Evolutionary conservation across 116 monocot genomes (phyloP), one percentile per base, ranked within the genome.

Genomic region (Trichopus zeylanicus): DNA sequence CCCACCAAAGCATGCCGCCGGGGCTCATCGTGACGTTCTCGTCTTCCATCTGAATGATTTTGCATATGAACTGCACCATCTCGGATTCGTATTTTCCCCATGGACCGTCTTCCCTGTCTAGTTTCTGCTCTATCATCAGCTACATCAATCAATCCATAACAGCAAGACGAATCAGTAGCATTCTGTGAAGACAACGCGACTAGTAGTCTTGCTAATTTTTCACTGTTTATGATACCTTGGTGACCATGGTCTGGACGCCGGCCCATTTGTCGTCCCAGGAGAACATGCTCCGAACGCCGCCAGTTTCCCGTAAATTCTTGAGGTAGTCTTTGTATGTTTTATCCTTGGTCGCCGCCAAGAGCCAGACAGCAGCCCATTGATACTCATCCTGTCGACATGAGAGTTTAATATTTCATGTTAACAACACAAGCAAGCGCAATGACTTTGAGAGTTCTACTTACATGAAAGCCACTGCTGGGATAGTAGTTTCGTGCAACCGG

Each of bases 311-410:
- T 12, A 35, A 37, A 10, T 22, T 25, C n/a, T 0, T 10, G 29
- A 86, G 57, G 70, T 46, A 61, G 27, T 73, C 63, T 7, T 54
- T 23, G 72, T 72, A 79, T 13, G 29, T 15, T 11, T 70, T 11
- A 12, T 79, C 73, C 8, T 67, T 69, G 51, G 88, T 85, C 56
- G 88, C 88, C 0, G 56, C 78, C 59, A 79, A 68, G 54, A 93
- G 93, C 93, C 93, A 93, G 1, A 81, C 77, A 5, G 88, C 85
- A 2, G 93, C 88, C 93, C 88, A 93, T 0, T 72, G 18, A 37
- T 82, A 30, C 31, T 93, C 93, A 51, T 93, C 93, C 87, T 92
- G 66, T 39, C 12, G 0, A 57, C 31, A 32, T 30, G 7, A 6
- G 8, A 31, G 28, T 33, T 34, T 27, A 53, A 31, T 35, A 37